Base-by-base conservation (phyloP, 345 rosid species). In the Viola odorata region DNA sequence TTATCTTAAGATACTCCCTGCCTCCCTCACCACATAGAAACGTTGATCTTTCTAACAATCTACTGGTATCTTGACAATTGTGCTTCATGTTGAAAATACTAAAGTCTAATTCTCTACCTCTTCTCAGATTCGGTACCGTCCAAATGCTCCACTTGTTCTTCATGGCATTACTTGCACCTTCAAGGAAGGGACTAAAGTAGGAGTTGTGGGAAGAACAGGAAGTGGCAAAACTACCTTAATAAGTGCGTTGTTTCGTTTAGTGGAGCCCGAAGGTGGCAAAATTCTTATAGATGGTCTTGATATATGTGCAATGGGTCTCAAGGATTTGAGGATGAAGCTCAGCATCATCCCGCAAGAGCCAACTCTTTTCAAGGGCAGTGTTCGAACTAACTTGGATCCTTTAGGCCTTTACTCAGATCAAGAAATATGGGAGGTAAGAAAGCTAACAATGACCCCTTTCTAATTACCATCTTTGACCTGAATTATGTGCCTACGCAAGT, bases 261-360 rank as follows among this genome's bases (percentile, higher is more conserved):
- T 90, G 5, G 95, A 90, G 69, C 86, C 92, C 16, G 78, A 78
- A 58, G 70, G 85, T 52, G 95, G 97, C 11, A 73, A 57, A 55
- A 84, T 90, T 52, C 73, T 74, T 48, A 78, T 90, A 8, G 95
- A 87, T 70, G 86, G 81, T 50, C 73, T 87, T 57, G 88, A 91
- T 74, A 82, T 91, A 37, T 72, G 95, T 62, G 65, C 77, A 0
- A 81, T 91, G 11, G 97, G 97, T 12, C 62, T 90, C 2, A 87
- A 85, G 69, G 97, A 87, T 69, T 57, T 91, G 69, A 85, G 97
- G 64, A 71, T 76, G 84, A 91, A 84, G 72, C 85, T 91, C 11
- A 82, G 97, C 76, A 87, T 87, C 67, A 87, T 91, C 71, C 97
- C 97, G 69, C 97, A 91, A 69, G 97, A 91, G 7, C 91, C 97